Evolutionary conservation across 306 rosid genomes (phyloP).

Genomic region (Canavalia gladiata): DNA sequence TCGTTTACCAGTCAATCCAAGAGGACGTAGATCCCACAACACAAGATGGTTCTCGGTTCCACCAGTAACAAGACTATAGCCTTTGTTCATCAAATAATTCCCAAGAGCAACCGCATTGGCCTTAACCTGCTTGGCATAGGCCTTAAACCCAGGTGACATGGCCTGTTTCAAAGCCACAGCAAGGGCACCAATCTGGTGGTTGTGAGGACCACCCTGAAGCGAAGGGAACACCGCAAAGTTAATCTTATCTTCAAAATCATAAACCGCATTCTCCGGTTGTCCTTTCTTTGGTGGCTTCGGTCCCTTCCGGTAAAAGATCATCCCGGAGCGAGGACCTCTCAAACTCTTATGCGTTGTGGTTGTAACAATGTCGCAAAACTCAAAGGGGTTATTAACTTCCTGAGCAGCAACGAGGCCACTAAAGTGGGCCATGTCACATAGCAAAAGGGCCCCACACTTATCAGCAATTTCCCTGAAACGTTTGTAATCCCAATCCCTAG

Average conservation of each 20-base stretch:
- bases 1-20: constrained; percentile 90
- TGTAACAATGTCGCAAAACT: constrained; percentile 90
- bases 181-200: constrained; percentile 97
- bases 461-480: constrained; percentile 77
- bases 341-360: constrained; percentile 98
- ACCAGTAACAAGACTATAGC: constrained; percentile 90
- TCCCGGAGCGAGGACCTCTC: constrained; percentile 96
- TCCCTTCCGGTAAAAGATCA: constrained; percentile 97
- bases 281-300: constrained; percentile 97
- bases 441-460: constrained; percentile 87
- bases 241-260: constrained; percentile 92
- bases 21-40: constrained; percentile 97
- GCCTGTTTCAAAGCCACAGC: constrained; percentile 97
- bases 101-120: constrained; percentile 98
- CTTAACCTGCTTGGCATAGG: constrained; percentile 93
- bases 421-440: constrained; percentile 95
- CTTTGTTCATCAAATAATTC: constrained; percentile 78
- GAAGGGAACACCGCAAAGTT: constrained; percentile 96
- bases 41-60: constrained; percentile 99
- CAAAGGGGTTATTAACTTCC: constrained; percentile 91
- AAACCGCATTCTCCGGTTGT: constrained; percentile 84
- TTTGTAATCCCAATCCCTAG: constrained; percentile 91
- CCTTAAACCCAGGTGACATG: constrained; percentile 78
- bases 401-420: constrained; percentile 97
- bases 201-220: constrained; percentile 99